phyloP scores from a whole-genome alignment of 169 alveolate genomes.

The Perkinsus chesapeaki region DNA sequence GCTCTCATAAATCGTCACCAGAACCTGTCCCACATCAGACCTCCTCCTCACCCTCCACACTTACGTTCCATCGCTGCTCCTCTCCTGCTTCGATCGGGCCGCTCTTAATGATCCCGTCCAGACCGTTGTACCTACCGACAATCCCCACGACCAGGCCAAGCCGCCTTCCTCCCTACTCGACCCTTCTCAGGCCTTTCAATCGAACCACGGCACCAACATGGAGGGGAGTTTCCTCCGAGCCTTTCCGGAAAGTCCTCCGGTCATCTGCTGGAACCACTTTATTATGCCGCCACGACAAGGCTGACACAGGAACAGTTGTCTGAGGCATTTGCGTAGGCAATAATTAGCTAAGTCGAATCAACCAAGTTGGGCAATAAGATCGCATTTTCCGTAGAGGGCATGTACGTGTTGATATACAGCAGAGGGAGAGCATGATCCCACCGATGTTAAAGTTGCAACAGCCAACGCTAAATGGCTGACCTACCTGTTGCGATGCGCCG shows the following conservation, averaged over 20 bases:
- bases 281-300: neutral
- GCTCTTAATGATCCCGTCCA: neutral
- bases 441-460: too few species aligned
- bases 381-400: too few species aligned
- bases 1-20: neutral
- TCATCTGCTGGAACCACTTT: neutral
- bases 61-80: neutral
- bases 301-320: neutral
- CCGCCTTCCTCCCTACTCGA: neutral
- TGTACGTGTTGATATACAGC: too few species aligned
- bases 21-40: neutral
- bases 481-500: too few species aligned
- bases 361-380: too few species aligned
- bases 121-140: neutral
- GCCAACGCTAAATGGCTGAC: too few species aligned
- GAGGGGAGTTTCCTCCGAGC: neutral
- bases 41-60: neutral
- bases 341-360: too few species aligned
- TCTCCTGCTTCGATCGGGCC: neutral
- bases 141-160: neutral
- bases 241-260: neutral
- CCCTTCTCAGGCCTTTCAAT: neutral
- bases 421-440: too few species aligned
- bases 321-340: neutral
- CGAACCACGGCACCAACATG: neutral